These are phyloP conservation scores for Alternaria arbusti DNA, from an alignment of 2,329 filamentous ascomycete species.

Conservation along the genomic window DNA sequence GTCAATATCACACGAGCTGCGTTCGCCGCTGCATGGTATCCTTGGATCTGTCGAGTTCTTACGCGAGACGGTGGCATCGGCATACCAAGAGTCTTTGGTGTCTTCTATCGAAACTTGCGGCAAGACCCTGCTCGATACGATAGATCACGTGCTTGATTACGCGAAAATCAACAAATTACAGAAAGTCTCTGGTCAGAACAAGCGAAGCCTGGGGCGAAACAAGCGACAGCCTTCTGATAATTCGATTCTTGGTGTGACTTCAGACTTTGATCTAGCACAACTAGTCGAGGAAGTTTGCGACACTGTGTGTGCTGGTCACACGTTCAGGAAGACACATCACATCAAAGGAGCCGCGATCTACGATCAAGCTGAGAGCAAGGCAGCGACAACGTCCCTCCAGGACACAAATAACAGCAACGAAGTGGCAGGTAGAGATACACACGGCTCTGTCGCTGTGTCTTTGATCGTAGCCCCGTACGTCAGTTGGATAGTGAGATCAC, in stretches of 20 bases:
- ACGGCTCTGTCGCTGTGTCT: slow-evolving; percentile 35
- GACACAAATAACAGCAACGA: slow-evolving; percentile 1
- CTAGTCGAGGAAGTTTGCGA: slow-evolving; percentile 61
- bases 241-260: slow-evolving; percentile 39
- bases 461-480: slow-evolving; percentile 38
- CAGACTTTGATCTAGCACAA: slow-evolving; percentile 38
- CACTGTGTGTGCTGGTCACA: slow-evolving; percentile 60
- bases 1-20: slow-evolving; percentile 55
- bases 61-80: slow-evolving; percentile 34
- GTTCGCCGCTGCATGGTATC: slow-evolving; percentile 68
- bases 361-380: slow-evolving; percentile 26
- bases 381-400: slow-evolving; percentile 19
- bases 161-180: slow-evolving; percentile 47
- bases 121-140: slow-evolving; percentile 49
- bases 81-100: slow-evolving; percentile 51
- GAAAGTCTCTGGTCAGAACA: slow-evolving; percentile 24
- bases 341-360: slow-evolving; percentile 30
- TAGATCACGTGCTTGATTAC: slow-evolving; percentile 49
- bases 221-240: slow-evolving; percentile 38
- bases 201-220: slow-evolving; percentile 20
- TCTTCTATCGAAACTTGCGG: slow-evolving; percentile 46
- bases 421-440: slow-evolving; percentile 23
- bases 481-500: slow-evolving; percentile 38
- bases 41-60: slow-evolving; percentile 52
- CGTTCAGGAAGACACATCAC: slow-evolving; percentile 44